Base-by-base conservation (phyloP, 2,329 filamentous ascomycete species). In the Arthroderma sp. region DNA sequence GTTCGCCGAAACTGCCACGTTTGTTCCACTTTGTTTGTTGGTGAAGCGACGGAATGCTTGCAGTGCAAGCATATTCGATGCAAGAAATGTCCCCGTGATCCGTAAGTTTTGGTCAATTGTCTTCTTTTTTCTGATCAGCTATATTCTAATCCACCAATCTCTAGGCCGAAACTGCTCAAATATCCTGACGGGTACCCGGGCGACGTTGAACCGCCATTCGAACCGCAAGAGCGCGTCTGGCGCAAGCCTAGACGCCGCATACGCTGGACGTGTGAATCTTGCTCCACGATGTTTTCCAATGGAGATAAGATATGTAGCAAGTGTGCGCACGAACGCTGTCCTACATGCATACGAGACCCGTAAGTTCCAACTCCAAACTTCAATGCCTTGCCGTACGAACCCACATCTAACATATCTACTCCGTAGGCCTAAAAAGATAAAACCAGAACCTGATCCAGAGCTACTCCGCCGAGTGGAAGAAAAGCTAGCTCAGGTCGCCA, bases 51-150 rank as follows among this genome's bases (percentile, higher is more conserved):
- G 48, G 66, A 75, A 58, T 94, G 87, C 60, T 63, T 69, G 5
- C 70, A 69, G 34, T 94, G 87, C 62, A 66, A 71, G 29, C 87
- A 94, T 61, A 61, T 72, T 42, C 79, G 85, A 44, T 94, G 86
- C 68, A 84, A 78, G 34, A 82, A 82, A 58, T 93, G 86, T 61
- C 85, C 84, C 29, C 73, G 86, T 54, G 80, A 86, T 56, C 86
- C 86, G 73, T 86, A 75, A 61, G 82, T 78, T 43, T 33, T 37
- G 15, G 15, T 22, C 15, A 22, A 22, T 22, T 30, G 27, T 8
- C 10, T 27, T 11, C 30, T 33, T 29, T 4, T 42, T 47, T 9
- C 32, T 7, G 9, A 47, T 42, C n/a, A 10, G 4, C 36, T 31
- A n/a, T n/a, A 3, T 5, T 40, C 28, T 42, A 36, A 42, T 7